Base-by-base conservation (phyloP, 805 yeast genomes). In the Osmozyma mogii region DNA sequence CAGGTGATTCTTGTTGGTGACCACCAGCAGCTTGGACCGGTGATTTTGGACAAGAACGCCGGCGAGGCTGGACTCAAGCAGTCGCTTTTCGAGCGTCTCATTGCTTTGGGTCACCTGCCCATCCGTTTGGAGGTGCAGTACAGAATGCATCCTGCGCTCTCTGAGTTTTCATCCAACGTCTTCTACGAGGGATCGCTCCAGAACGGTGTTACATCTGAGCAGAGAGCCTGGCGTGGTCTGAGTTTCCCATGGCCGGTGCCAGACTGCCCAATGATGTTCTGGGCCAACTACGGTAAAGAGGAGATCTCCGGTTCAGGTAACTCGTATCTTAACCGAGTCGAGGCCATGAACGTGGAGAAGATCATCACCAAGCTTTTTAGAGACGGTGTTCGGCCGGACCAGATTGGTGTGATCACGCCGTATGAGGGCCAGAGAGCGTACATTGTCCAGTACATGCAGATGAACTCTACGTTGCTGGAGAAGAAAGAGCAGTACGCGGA, bases 1-100 rank as follows among this genome's bases (percentile, higher is more conserved):
- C 76, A 72, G 43, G 74, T 79, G 49, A 72, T 78, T 3, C 73
- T 80, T 46, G 87, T 75, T 22, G 88, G 87, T 37, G 89, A 80
- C 52, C 83, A 79, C 42, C 77, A 73, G 36, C 89, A 80, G 50
- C 61, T 80, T n/a, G n/a, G n/a, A 2, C 96, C 97, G 0, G 94
- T 87, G 15, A 80, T 89, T 28, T 55, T 84, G 32, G 85, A 84
- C 43, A 72, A 75, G 44, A 70, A 71, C 43, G 95, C 95, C 3
- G 85, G 80, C 11, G 78, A 78, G 38, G 95, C 95, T n/a, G n/a
- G n/a, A n/a, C n/a, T n/a, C n/a, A n/a, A n/a, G n/a, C n/a, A n/a
- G n/a, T n/a, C n/a, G n/a, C 52, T 80, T 32, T 80, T 80, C 44
- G 85, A 80, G 56, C 61, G 89, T 45, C 70, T 77, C 3, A 50